Conservation (phyloP, 1,284 basidiomycete genomes). For the Prillingera fragicola region DNA sequence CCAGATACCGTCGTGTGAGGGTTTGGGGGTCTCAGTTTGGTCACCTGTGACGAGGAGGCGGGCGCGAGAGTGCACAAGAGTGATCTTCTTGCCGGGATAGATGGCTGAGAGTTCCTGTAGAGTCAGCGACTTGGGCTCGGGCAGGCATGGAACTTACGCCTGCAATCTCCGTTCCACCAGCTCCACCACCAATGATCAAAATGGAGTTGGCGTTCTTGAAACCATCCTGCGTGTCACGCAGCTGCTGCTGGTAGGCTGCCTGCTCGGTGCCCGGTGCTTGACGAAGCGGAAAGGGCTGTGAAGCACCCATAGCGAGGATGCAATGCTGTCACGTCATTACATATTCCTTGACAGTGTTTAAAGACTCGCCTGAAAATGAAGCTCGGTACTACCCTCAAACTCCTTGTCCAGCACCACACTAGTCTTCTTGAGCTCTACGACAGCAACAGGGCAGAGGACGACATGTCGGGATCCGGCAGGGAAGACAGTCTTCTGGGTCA, state of each 20-base stretch:
- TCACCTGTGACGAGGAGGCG: conserved; percentile 20
- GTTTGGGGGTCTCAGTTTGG: no score
- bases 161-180: conserved; percentile 50
- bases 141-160: no score
- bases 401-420: conserved; percentile 40
- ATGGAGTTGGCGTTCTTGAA: conserved; percentile 34
- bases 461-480: conserved; percentile 23
- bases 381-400: conserved; percentile 38
- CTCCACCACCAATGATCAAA: conserved; percentile 48
- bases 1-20: no score
- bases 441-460: conserved; percentile 34
- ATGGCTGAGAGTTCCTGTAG: conserved; percentile 26
- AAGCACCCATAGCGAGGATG: conserved; percentile 40
- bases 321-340: conserved; percentile 23
- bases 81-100: conserved; percentile 27
- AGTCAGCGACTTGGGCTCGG: background rate
- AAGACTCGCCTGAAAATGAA: conserved; percentile 46
- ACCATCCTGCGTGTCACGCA: conserved; percentile 31
- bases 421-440: conserved; percentile 33
- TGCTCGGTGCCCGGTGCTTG: conserved; percentile 22
- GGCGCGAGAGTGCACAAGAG: conserved; percentile 26
- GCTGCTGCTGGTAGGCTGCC: conserved; percentile 15
- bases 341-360: no score
- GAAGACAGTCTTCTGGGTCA: conserved; percentile 38
- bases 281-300: conserved; percentile 39